These are phyloP conservation scores for Cryphonectria nitschkei DNA, from an alignment of 2,329 filamentous ascomycete species.

Conservation along the genomic window DNA sequence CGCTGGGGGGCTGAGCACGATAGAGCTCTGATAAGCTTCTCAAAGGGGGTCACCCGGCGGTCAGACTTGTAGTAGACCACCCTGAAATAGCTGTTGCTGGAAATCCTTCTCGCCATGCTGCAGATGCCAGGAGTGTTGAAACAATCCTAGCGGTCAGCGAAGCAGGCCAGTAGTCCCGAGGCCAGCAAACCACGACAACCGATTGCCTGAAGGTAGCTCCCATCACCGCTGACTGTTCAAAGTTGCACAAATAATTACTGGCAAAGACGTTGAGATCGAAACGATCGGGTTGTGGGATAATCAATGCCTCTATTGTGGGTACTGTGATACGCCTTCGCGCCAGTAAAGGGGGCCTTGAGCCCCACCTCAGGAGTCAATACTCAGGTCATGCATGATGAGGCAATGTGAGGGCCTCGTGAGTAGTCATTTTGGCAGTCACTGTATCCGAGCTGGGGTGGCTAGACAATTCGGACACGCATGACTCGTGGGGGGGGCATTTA, in stretches of 20 bases:
- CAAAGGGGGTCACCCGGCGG: not conserved
- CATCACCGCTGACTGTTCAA: not conserved
- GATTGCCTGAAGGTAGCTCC: not conserved
- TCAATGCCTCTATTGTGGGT: not conserved
- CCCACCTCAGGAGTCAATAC: not conserved
- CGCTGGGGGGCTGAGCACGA: not conserved
- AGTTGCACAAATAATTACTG: not conserved
- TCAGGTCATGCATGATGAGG: conserved; percentile 18
- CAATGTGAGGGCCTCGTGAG: conserved; percentile 29
- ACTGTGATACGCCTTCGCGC: not conserved
- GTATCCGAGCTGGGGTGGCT: conserved; percentile 17
- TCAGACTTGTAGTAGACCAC: conserved; percentile 1
- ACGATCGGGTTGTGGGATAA: not conserved
- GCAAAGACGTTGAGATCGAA: not conserved
- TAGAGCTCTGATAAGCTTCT: not conserved
- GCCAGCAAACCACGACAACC: not conserved
- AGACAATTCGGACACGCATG: conserved; percentile 2
- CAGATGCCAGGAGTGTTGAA: conserved; percentile 6
- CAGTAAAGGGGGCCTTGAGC: no score
- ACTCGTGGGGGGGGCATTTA: not conserved
- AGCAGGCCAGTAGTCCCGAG: not conserved
- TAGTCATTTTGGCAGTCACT: conserved; percentile 21
- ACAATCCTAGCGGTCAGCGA: not conserved
- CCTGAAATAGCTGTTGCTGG: not conserved
- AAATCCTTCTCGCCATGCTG: not conserved